These are phyloP conservation scores for Raddia guianensis DNA, from an alignment of 176 grass and related monocot genomes.

Conservation along the genomic window DNA sequence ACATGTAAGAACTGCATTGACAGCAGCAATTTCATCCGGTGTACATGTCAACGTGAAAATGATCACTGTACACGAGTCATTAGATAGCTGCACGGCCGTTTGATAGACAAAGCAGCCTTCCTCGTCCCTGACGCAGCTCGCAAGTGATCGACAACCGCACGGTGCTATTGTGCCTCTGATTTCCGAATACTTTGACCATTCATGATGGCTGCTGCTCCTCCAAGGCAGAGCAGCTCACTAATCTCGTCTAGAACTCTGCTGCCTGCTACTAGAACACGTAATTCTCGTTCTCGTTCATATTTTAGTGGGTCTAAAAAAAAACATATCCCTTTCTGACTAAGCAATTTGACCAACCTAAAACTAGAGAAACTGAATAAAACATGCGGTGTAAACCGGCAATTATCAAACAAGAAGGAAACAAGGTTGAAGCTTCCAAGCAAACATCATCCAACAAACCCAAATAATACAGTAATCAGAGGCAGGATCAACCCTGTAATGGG, in stretches of 20 bases:
- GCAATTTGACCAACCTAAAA: slow-evolving; percentile 15
- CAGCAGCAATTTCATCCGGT: neutral
- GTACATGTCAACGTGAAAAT: neutral
- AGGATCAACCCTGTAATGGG: no score
- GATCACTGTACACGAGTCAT: neutral
- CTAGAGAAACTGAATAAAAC: neutral
- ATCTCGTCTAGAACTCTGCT: neutral
- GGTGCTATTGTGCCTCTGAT: no score
- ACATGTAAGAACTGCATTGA: neutral
- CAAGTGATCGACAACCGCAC: neutral
- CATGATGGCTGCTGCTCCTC: neutral
- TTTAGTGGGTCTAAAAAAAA: neutral
- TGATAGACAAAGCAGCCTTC: neutral
- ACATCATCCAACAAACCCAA: neutral
- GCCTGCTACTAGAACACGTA: neutral
- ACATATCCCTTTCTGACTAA: neutral
- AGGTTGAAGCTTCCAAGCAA: slow-evolving; percentile 53
- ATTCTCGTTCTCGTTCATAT: neutral
- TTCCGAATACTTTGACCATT: neutral
- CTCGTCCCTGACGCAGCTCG: neutral
- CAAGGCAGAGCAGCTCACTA: neutral
- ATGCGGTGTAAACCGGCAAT: neutral
- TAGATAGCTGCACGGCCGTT: neutral
- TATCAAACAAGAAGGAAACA: neutral
- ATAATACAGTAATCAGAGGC: no score